A percentile compares a stretch with the other conserved stretches of the same genome.
Conservation (phyloP, 176 grass and related monocot species). For the Neostapfia colusana region DNA sequence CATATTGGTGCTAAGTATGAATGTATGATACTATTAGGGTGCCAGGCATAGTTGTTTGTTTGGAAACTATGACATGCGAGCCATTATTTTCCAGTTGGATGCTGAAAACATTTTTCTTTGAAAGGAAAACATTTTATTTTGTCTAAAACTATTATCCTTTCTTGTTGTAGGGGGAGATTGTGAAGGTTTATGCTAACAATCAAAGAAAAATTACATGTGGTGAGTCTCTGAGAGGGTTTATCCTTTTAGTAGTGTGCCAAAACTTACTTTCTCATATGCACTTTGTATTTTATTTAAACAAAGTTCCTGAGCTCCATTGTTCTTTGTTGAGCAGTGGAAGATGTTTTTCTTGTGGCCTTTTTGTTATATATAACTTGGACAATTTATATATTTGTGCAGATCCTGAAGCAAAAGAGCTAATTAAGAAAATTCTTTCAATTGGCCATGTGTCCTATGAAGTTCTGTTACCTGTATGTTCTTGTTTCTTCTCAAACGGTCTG, state of each 20-base stretch:
- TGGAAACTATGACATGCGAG: constrained; percentile 7
- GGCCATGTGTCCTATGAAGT: constrained; percentile 80
- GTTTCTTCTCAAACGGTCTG: constrained; percentile 9
- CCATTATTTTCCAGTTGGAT: background rate
- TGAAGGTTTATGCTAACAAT: constrained; percentile 80
- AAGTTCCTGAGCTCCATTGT: constrained; percentile 5
- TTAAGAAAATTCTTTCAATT: constrained; percentile 77
- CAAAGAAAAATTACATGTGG: constrained; percentile 89
- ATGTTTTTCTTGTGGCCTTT: background rate
- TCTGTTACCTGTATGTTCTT: constrained; percentile 63
- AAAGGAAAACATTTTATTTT: constrained; percentile 28
- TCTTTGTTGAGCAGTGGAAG: background rate
- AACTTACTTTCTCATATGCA: constrained; percentile 3
- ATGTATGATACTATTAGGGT: background rate
- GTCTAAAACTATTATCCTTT: background rate
- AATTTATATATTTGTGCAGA: constrained; percentile 51
- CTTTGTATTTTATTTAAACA: background rate
- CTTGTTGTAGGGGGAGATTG: constrained; percentile 71
- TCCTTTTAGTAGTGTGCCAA: constrained; percentile 13
- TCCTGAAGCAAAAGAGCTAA: constrained; percentile 70
- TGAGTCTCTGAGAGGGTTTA: constrained; percentile 42
- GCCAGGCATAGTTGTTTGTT: background rate
- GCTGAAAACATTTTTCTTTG: constrained; percentile 21
- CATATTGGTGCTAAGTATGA: background rate
- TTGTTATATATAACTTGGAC: constrained; percentile 9